Evolutionary conservation across 2,329 filamentous ascomycete species (phyloP), one percentile per base, ranked within the genome.

Genomic region (Nigrospora sphaerica): DNA sequence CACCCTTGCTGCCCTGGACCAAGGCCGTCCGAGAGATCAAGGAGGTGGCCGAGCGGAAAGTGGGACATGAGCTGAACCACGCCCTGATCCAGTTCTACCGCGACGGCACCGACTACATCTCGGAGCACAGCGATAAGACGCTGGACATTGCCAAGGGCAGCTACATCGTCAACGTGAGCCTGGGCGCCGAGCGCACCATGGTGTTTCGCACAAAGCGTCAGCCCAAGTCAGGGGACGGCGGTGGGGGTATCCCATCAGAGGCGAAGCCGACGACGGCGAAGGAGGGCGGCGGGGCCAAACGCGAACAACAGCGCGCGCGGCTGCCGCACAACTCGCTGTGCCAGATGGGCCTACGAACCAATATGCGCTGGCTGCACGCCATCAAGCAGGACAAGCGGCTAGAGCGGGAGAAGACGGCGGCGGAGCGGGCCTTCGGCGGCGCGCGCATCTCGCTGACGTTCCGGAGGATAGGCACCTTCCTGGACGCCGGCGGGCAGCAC

Each of bases 101-200:
- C n/a, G 77, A 78, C 54, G 88, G 92, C 3, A 81, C 80, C 41
- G 93, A 98, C 66, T 89, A 89, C 62, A 98, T 98, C 51, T 93
- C 88, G 17, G 93, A 98, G 62, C 93, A 98, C 61, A 95, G 89
- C 35, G 93, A 98, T 63, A 98, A 98, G 68, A 95, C 92, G 0
- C 73, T 98, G 19, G 93, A 98, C 62, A 93, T 98, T 47, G 83
- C 81, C 12, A 80, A 78, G 23, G 82, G 76, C 5, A 93, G 87
- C 19, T 91, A 77, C 49, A 95, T 98, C 54, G 89, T 91, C 53
- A 98, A 97, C 60, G 81, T 95, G 42, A 95, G 89, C 54, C 77
- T 97, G n/a, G 93, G 93, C 1, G 91, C 92, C 1, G 84, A 95
- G 66, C 77, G 93, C 45, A 91, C 83, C 3, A 96, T 97, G 91